phyloP scores from a whole-genome alignment of 208 protist species.

The Naegleria lovaniensis region DNA sequence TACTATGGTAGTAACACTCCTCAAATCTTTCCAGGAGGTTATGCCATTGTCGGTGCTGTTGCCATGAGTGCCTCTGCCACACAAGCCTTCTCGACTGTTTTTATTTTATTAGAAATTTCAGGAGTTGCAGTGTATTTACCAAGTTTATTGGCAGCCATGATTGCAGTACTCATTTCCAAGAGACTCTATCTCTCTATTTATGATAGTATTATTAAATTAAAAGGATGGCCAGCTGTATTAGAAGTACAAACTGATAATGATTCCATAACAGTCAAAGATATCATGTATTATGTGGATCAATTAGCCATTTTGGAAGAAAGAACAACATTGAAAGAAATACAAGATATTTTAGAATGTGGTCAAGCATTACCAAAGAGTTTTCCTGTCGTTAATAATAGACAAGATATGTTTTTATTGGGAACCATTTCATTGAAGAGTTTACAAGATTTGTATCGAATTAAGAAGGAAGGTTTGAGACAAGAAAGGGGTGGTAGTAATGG shows the following conservation, averaged over 20 bases:
- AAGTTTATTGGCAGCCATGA: not conserved
- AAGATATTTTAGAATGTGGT: not conserved
- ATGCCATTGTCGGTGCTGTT: constrained; percentile 13
- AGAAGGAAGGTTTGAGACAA: not conserved
- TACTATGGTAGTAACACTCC: not conserved
- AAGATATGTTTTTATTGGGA: not conserved
- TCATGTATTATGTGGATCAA: not conserved
- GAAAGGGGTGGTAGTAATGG: not conserved
- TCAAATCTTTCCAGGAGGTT: not conserved
- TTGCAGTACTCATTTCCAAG: not conserved
- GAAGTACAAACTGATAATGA: not conserved
- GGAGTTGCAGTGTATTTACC: not conserved
- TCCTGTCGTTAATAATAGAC: not conserved
- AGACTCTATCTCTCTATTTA: not conserved
- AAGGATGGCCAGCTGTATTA: not conserved
- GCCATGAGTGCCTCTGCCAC: not conserved
- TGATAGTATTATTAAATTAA: not conserved
- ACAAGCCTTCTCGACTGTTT: not conserved
- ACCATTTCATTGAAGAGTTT: not conserved
- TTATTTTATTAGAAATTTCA: not conserved
- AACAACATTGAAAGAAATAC: not conserved
- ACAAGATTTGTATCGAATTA: not conserved
- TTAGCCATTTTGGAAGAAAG: not conserved
- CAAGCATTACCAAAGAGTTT: not conserved
- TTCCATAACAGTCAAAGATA: not conserved